Conservation (phyloP, 306 rosid species). For the Ormosia emarginata region DNA sequence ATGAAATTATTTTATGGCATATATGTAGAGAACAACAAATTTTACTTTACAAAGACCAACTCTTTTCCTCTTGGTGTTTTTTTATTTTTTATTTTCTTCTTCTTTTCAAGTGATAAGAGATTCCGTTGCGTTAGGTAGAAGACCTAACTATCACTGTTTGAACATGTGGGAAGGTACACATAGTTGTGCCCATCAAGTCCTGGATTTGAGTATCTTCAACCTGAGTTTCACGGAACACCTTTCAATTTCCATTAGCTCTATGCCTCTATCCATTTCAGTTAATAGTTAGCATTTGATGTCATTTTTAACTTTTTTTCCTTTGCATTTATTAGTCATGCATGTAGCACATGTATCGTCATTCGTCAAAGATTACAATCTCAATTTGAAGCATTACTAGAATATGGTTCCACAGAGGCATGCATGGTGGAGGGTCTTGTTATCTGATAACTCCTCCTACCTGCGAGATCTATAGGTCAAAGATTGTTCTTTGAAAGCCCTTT, state of each 20-base stretch:
- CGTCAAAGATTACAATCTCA: conserved; percentile 33
- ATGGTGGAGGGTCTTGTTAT: conserved; percentile 43
- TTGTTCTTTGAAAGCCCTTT: conserved; percentile 44
- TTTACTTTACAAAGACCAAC: background rate
- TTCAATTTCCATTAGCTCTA: conserved; percentile 11
- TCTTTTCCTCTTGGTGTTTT: background rate
- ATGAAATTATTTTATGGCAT: background rate
- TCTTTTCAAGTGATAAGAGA: background rate
- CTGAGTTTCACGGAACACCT: background rate
- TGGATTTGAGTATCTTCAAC: conserved; percentile 6
- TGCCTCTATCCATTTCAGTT: background rate
- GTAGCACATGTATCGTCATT: conserved; percentile 35
- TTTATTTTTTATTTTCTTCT: background rate
- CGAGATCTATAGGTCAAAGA: conserved; percentile 77
- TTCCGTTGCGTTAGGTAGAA: conserved; percentile 34
- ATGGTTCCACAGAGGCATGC: conserved; percentile 24
- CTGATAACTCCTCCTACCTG: conserved; percentile 46
- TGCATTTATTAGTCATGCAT: conserved; percentile 34
- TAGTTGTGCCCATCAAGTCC: conserved; percentile 21
- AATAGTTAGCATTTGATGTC: background rate
- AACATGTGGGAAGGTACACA: conserved; percentile 33
- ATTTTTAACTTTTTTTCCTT: background rate
- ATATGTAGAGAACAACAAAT: background rate
- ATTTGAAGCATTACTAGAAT: conserved; percentile 8
- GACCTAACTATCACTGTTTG: conserved; percentile 36